Conservation (phyloP, 345 rosid species). For the Salix dunnii region DNA sequence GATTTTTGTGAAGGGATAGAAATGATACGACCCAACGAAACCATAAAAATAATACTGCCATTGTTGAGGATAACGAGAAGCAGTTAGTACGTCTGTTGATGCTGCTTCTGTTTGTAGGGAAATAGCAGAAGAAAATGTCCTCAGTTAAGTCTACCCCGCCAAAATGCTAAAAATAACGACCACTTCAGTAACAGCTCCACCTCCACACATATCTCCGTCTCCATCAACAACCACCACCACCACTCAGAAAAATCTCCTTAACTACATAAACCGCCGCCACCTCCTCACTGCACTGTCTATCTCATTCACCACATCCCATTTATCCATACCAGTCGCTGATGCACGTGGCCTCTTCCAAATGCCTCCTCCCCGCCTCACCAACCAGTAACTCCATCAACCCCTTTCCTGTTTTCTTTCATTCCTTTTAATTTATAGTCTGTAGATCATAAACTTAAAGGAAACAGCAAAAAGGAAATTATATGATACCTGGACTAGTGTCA, state of each 20-base stretch:
- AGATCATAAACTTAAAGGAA: not conserved
- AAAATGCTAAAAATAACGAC: constrained; percentile 15
- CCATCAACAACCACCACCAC: constrained; percentile 5
- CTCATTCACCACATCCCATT: constrained; percentile 28
- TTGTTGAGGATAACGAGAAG: too few species aligned
- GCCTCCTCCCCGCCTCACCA: constrained; percentile 61
- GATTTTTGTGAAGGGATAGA: too few species aligned
- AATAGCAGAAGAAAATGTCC: not conserved
- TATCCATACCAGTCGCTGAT: constrained; percentile 18
- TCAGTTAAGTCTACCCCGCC: constrained; percentile 7
- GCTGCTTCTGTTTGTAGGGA: not conserved
- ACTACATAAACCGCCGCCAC: constrained; percentile 40
- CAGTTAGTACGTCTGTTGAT: too few species aligned
- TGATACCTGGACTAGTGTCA: too few species aligned
- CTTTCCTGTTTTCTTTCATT: not conserved
- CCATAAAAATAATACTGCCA: too few species aligned
- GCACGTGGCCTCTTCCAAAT: constrained; percentile 73
- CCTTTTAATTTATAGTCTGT: not conserved
- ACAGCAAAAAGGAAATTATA: not conserved
- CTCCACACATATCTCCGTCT: constrained; percentile 13
- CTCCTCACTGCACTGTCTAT: constrained; percentile 44
- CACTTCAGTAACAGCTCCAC: not conserved
- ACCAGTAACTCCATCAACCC: constrained; percentile 32
- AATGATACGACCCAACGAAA: too few species aligned
- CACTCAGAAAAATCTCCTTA: constrained; percentile 10